phyloP scores from a whole-genome alignment of 352 stramenopile genomes.

The Plasmopara viticola region DNA sequence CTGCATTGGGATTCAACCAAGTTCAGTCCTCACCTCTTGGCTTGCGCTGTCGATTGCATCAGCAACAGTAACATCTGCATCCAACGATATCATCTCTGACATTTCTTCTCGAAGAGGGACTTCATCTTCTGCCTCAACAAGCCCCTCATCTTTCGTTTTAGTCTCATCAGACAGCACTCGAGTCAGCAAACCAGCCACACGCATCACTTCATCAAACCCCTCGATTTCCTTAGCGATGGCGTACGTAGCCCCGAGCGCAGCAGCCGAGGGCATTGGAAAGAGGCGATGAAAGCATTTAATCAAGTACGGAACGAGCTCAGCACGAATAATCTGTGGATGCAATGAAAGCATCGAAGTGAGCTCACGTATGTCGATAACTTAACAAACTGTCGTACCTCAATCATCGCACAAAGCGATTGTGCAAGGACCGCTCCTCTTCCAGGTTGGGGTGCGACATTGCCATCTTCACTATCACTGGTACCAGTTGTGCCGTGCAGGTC shows the following conservation, averaged over 20 bases:
- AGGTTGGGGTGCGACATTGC: constrained; percentile 7
- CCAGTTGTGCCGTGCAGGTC: constrained; percentile 11
- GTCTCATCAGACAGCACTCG: neutral
- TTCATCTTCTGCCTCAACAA: constrained; percentile 16
- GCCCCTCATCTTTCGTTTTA: constrained; percentile 20
- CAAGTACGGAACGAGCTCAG: constrained; percentile 58
- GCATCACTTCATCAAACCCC: constrained; percentile 43
- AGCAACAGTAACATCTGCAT: neutral
- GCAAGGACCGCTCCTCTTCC: constrained; percentile 25
- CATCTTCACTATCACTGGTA: constrained; percentile 9
- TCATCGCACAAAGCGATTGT: constrained; percentile 48
- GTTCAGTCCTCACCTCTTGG: too few species aligned
- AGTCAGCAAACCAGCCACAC: constrained; percentile 31
- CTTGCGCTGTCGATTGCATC: constrained; percentile 1
- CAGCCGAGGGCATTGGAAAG: constrained; percentile 35
- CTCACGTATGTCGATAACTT: neutral
- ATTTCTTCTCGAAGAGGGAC: neutral
- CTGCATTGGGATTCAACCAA: too few species aligned
- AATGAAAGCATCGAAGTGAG: too few species aligned
- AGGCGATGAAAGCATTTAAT: constrained; percentile 69
- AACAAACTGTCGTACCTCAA: constrained; percentile 27
- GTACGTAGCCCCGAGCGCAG: constrained; percentile 15
- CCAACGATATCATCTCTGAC: neutral
- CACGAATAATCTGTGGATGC: constrained; percentile 35
- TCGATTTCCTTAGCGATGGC: constrained; percentile 22